phyloP scores from a whole-genome alignment of 345 rosid species.

The Arabidopsis thaliana region TAIR10.1 NC_003076.8:8682501-8683000 shows the following conservation, averaged over 20 bases:
- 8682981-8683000: too few species aligned
- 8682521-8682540: not conserved
- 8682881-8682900: not conserved
- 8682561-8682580: not conserved
- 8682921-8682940: too few species aligned
- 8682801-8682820: slow-evolving; percentile 16
- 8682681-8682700: not conserved
- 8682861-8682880: not conserved
- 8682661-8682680: too few species aligned
- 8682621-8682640: not conserved
- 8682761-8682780: slow-evolving; percentile 26
- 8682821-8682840: slow-evolving; percentile 3
- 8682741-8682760: slow-evolving; percentile 24
- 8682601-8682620: not conserved
- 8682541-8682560: not conserved
- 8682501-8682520: too few species aligned
- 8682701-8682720: not conserved
- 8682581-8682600: not conserved
- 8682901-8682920: not conserved
- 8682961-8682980: too few species aligned
- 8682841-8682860: not conserved
- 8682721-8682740: not conserved
- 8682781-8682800: slow-evolving; percentile 19
- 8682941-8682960: too few species aligned
- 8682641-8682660: not conserved